Base-by-base conservation (phyloP, 306 rosid species). In the Cucurbita pepo region DNA sequence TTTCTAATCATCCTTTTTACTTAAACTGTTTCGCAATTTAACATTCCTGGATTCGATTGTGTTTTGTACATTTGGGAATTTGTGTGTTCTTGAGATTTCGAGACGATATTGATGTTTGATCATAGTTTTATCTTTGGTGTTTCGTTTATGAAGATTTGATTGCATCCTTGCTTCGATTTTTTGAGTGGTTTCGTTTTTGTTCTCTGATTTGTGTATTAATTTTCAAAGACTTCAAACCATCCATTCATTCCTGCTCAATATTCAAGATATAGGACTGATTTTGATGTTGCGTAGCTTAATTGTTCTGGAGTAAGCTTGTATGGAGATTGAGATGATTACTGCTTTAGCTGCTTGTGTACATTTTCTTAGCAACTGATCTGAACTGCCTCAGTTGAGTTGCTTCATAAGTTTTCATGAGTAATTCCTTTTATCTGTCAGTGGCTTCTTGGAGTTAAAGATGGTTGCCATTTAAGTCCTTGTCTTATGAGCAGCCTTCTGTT, bases 201-300 rank as follows among this genome's bases (percentile, higher is more conserved):
- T 18, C n/a, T 65, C 36, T 65, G 75, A 52, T 52, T 70, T 16
- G 9, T 30, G 12, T 22, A 12, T 34, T 34, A 48, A 71, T 71
- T 71, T 10, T 71, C 4, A 10, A 8, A 36, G 60, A 34, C 19
- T 72, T 21, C 21, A 4, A 56, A 44, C 3, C 40, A 55, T 72
- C 52, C 55, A 16, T 41, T 72, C 51, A 37, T 52, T 56, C 21
- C 19, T 54, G 66, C 65, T 41, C 11, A 15, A 1, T 50, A 30
- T 34, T 69, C 14, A 15, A 69, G 47, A 50, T 69, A 51, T 16
- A 16, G 25, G 30, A n/a, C 47, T 48, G 34, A 34, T 69, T 34
- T 69, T 50, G 74, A 34, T 64, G 58, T 62, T 69, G 78, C 71
- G 5, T 67, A 67, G 52, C 53, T 7, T 25, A 30, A 48, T 69